phyloP scores from a whole-genome alignment of 2,329 filamentous ascomycete species.

The Trichophyton verrucosum region DNA sequence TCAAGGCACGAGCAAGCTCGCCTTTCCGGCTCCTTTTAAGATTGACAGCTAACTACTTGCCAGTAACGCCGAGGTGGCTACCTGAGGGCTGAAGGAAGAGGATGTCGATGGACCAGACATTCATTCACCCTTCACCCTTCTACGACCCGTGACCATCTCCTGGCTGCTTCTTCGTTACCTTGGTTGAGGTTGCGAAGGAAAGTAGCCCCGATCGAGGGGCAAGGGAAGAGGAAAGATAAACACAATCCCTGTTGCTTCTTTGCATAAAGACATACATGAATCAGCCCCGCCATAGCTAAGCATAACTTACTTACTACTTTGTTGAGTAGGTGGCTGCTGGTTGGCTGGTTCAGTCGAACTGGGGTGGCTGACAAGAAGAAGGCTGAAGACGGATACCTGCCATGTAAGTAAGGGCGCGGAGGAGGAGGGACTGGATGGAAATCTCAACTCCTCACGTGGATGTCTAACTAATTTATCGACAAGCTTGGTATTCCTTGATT shows the following conservation, averaged over 20 bases:
- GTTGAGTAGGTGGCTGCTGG: no score
- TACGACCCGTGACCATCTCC: not conserved
- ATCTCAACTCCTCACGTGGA: conserved; percentile 1
- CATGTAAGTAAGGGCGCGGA: not conserved
- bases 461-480: not conserved
- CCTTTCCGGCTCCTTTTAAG: no score
- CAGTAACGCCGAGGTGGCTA: not conserved
- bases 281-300: not conserved
- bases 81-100: not conserved
- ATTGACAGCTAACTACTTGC: no score
- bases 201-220: not conserved
- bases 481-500: not conserved
- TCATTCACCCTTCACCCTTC: not conserved
- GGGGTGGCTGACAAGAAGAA: not conserved
- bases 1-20: not conserved
- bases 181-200: not conserved
- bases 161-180: not conserved
- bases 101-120: not conserved
- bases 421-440: not conserved
- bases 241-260: not conserved
- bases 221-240: not conserved
- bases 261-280: not conserved
- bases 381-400: not conserved
- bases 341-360: not conserved
- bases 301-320: no score